Conservation (phyloP, 371 early-diverging fungal species). For the Phascolomyces articulosus region DNA sequence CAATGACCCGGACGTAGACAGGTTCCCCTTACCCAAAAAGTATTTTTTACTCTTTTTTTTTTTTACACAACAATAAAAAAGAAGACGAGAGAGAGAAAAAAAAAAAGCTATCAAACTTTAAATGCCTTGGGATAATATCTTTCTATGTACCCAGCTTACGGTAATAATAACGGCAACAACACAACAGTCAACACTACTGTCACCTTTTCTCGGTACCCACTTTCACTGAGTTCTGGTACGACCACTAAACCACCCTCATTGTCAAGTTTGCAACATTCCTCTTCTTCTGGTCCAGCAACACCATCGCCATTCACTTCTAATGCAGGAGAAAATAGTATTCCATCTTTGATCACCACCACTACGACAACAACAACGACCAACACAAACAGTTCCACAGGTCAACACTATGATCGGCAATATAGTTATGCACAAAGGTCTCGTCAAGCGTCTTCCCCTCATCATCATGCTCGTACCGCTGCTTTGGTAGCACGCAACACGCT, state of each 20-base stretch:
- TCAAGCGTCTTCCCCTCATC: constrained; percentile 83
- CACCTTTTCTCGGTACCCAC: constrained; percentile 49
- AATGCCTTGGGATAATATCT: not conserved
- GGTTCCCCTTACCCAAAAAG: too few relatives aligned
- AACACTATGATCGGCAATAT: constrained; percentile 74
- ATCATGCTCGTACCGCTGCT: constrained; percentile 85
- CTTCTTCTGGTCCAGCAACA: constrained; percentile 13
- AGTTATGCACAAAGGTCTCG: constrained; percentile 75
- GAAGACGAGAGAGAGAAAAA: too few relatives aligned
- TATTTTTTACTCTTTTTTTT: too few relatives aligned
- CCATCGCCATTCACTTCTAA: not conserved
- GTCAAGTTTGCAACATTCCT: constrained; percentile 28
- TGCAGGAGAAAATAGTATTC: constrained; percentile 19
- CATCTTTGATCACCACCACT: constrained; percentile 15
- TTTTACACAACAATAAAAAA: too few relatives aligned
- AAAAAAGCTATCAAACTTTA: not conserved
- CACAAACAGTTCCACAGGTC: not conserved
- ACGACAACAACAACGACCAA: constrained; percentile 17
- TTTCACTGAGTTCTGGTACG: constrained; percentile 41
- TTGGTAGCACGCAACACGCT: constrained; percentile 51
- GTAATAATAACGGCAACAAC: not conserved
- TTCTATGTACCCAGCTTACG: not conserved
- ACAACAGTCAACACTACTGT: constrained; percentile 17
- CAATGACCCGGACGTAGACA: too few relatives aligned
- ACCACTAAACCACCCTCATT: constrained; percentile 6